These are phyloP conservation scores for Geotrichum siamense DNA, from an alignment of 1,139 yeast genomes.

Conservation along the genomic window DNA sequence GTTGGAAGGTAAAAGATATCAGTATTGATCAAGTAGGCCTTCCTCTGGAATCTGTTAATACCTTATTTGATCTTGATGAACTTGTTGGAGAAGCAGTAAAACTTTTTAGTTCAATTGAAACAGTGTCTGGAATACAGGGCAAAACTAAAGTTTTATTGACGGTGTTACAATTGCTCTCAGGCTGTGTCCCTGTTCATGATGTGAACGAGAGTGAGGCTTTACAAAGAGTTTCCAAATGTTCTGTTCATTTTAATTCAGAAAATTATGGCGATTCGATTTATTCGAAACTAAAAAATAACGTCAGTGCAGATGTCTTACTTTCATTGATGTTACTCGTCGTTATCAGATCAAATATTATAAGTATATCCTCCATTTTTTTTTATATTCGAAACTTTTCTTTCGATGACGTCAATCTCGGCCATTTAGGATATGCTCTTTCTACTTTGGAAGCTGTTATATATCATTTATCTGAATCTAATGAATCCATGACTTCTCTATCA, in stretches of 20 bases:
- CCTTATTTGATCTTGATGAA: conserved; percentile 37
- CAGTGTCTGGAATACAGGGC: conserved; percentile 45
- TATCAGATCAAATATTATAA: conserved; percentile 51
- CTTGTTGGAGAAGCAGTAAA: conserved; percentile 48
- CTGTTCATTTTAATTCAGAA: conserved; percentile 19
- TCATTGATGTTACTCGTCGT: conserved; percentile 68
- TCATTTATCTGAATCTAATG: conserved; percentile 47
- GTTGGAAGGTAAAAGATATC: conserved; percentile 45
- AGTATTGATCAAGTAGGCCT: conserved; percentile 69
- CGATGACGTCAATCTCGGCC: conserved; percentile 44
- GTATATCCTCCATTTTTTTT: conserved; percentile 56
- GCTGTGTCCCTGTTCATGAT: conserved; percentile 17
- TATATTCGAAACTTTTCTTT: conserved; percentile 59
- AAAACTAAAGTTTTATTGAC: conserved; percentile 50
- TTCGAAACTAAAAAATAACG: conserved; percentile 25
- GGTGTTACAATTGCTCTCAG: conserved; percentile 49
- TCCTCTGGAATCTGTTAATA: conserved; percentile 41
- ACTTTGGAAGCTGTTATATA: conserved; percentile 76
- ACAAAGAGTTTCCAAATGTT: conserved; percentile 18
- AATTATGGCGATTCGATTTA: conserved; percentile 19
- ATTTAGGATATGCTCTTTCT: conserved; percentile 57
- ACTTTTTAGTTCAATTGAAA: conserved; percentile 47
- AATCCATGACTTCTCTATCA: conserved; percentile 42
- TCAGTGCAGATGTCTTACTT: conserved; percentile 79
- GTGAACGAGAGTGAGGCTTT: conserved; percentile 13